Evolutionary conservation across 2,329 filamentous ascomycete species (phyloP), one percentile per base, ranked within the genome.

Genomic region (Ophiostoma sp.): DNA sequence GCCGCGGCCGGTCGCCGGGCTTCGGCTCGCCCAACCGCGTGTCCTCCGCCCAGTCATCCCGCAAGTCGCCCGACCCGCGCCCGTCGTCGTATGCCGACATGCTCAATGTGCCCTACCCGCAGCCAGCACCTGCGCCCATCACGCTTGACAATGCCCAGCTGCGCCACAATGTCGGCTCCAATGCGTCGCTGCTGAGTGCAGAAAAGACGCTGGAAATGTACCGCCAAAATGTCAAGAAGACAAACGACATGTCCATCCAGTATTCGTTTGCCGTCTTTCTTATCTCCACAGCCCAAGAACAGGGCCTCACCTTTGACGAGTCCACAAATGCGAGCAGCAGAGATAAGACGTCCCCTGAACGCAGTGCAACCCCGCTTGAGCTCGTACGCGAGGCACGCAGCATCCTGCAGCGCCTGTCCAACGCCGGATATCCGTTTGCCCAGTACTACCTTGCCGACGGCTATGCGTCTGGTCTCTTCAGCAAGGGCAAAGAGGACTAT

Each of bases 201-300:
- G 91, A 94, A 76, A 93, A 98, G 79, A 99, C 95, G 1, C 85
- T 99, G 65, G 93, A 98, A 68, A 97, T 98, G 94, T 99, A 99
- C 78, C 87, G 94, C 62, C 89, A 90, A 68, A 99, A 98, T 75
- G 92, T 97, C 69, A 98, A 97, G 81, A 99, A 99, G 81, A 96
- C 95, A 2, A 95, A 90, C 71, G 93, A 97, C 77, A 84, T 89
- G 16, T 89, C 90, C 4, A 91, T 96, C 45, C 93, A 97, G 78
- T 98, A 98, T 78, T 95, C 96, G 42, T 98, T 99, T 79, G 95
- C 95, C 2, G 86, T 98, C 49, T 97, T 96, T 77, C 87, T 99
- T 81, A 89, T 98, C 73, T 91, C 93, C 64, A 89, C 92, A 1
- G 93, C 94, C 55, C 90, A 92, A 76, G 91, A 96, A 76, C 85